phyloP scores from a whole-genome alignment of 2,329 filamentous ascomycete species.

The Aspergillus unguis region DNA sequence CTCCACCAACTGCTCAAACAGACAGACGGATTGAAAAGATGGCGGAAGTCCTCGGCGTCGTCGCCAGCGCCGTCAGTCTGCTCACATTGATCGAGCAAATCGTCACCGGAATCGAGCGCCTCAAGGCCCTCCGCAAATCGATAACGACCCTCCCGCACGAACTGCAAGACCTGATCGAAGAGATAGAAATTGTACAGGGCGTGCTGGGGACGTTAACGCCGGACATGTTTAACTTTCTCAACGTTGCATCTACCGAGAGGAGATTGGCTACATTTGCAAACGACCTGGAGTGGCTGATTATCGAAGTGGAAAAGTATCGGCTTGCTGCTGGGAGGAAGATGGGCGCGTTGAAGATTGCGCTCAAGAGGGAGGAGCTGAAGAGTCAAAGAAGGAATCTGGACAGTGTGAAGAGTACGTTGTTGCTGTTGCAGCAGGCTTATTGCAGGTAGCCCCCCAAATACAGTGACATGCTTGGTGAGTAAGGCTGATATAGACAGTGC shows the following conservation, averaged over 20 bases:
- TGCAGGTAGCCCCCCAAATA: neutral
- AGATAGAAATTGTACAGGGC: neutral
- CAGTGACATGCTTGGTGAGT: too few species aligned
- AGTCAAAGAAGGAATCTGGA: neutral
- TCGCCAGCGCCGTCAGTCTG: neutral
- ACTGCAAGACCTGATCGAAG: neutral
- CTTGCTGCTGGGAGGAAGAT: neutral
- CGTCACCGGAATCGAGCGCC: neutral
- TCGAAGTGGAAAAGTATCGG: neutral
- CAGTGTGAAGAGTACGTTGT: neutral
- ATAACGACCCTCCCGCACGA: neutral
- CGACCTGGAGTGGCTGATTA: neutral
- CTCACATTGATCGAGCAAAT: neutral
- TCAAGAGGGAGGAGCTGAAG: neutral
- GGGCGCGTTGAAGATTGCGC: neutral
- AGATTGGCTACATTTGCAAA: neutral
- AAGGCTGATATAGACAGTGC: neutral
- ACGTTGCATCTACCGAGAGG: neutral
- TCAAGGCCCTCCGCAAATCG: neutral
- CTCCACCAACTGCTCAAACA: too few species aligned
- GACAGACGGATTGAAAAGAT: neutral
- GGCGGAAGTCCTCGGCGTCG: constrained; percentile 1
- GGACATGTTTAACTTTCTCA: neutral
- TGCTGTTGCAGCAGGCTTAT: neutral
- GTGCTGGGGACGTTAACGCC: neutral